These are phyloP conservation scores for Alloteropsis semialata DNA, from an alignment of 176 grass and related monocot species.

Conservation along the genomic window DNA sequence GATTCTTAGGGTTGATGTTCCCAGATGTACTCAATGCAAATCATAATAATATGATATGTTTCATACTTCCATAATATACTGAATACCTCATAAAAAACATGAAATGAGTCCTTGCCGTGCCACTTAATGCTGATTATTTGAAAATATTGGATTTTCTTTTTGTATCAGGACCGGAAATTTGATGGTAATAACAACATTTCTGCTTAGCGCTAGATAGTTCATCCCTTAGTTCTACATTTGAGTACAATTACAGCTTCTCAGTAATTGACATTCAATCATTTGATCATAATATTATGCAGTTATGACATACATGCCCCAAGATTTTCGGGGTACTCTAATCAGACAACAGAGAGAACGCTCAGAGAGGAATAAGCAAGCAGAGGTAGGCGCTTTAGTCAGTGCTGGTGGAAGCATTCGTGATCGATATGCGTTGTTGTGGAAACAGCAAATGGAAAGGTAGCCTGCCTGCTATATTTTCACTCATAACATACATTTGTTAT, in stretches of 20 bases:
- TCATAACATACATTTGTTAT: neutral
- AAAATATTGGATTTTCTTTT: neutral
- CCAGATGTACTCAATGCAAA: neutral
- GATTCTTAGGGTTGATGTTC: neutral
- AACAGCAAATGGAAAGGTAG: constrained; percentile 98
- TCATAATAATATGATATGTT: neutral
- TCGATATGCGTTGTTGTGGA: constrained; percentile 79
- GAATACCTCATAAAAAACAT: neutral
- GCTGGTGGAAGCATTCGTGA: constrained; percentile 79
- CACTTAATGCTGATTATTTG: neutral
- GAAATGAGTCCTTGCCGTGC: neutral
- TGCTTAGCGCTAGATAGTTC: neutral
- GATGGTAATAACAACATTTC: constrained; percentile 2
- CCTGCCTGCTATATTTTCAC: neutral
- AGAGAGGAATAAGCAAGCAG: constrained; percentile 91
- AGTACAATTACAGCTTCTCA: neutral
- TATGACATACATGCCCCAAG: constrained; percentile 99
- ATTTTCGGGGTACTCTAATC: constrained; percentile 88
- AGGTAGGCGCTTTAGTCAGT: constrained; percentile 78
- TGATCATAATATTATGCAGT: constrained; percentile 70
- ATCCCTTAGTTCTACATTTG: constrained; percentile 7
- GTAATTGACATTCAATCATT: constrained; percentile 22
- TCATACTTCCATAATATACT: neutral
- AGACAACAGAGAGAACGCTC: constrained; percentile 91
- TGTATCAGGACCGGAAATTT: neutral